These are phyloP conservation scores for Saturnispora zaruensis DNA, from an alignment of 805 yeast genomes.

Conservation along the genomic window DNA sequence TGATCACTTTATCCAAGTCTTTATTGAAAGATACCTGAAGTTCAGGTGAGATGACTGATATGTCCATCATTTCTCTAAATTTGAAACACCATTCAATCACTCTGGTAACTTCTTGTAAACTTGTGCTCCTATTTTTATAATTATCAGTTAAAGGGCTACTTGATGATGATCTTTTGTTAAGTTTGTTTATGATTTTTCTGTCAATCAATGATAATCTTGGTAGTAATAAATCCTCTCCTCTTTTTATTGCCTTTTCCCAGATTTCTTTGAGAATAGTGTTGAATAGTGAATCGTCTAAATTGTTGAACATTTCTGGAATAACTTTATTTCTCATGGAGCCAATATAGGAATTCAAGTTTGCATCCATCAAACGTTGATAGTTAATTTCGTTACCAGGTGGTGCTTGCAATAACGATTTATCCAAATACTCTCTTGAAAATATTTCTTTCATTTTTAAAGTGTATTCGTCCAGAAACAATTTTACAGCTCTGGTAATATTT, in stretches of 20 bases:
- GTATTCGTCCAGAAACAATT: slow-evolving; percentile 66
- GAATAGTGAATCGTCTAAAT: slow-evolving; percentile 26
- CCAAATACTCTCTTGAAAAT: slow-evolving; percentile 29
- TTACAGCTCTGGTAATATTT: slow-evolving; percentile 57
- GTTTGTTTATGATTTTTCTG: slow-evolving; percentile 8
- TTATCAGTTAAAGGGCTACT: background rate
- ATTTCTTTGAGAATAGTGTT: slow-evolving; percentile 37
- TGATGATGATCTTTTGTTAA: slow-evolving; percentile 12
- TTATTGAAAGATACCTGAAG: slow-evolving; percentile 12
- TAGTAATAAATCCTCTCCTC: slow-evolving; percentile 62
- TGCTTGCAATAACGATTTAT: slow-evolving; percentile 17
- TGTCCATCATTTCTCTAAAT: slow-evolving; percentile 22
- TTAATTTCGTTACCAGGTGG: slow-evolving; percentile 17
- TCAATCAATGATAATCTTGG: slow-evolving; percentile 41
- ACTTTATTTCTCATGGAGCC: slow-evolving; percentile 19
- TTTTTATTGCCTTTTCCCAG: slow-evolving; percentile 65
- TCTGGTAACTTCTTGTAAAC: slow-evolving; percentile 21
- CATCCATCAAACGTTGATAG: slow-evolving; percentile 19
- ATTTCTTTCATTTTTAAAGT: slow-evolving; percentile 47
- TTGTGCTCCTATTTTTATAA: slow-evolving; percentile 12
- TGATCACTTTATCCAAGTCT: slow-evolving; percentile 19
- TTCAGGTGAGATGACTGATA: slow-evolving; percentile 20
- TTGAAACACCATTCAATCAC: slow-evolving; percentile 27
- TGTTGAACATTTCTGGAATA: slow-evolving; percentile 22
- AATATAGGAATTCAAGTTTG: slow-evolving; percentile 18